These are phyloP conservation scores for Silybum marianum DNA, from an alignment of 129 eudicot species.

Conservation along the genomic window DNA sequence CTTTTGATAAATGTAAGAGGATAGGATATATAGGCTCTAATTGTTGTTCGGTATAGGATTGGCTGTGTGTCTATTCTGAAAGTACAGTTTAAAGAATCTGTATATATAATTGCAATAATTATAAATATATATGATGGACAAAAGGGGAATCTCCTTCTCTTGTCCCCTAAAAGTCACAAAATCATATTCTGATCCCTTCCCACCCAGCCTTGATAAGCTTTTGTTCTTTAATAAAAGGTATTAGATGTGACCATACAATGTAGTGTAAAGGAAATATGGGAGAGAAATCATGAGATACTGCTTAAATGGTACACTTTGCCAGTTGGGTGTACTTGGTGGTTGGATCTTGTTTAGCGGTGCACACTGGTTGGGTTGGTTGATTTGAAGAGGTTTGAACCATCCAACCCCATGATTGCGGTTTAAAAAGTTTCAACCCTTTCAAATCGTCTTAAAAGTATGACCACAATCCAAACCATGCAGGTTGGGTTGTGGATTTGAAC, in stretches of 20 bases:
- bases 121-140: constrained; percentile 34
- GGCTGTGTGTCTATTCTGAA: constrained; percentile 17
- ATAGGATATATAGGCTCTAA: background rate
- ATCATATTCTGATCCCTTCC: constrained; percentile 57
- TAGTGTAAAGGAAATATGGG: constrained; percentile 23
- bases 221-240: constrained; percentile 39
- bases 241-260: constrained; percentile 51
- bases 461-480: too few species aligned
- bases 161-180: constrained; percentile 47
- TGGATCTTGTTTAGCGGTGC: background rate
- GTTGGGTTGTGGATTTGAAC: too few species aligned
- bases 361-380: background rate
- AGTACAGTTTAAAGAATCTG: constrained; percentile 19
- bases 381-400: background rate
- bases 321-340: constrained; percentile 15
- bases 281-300: constrained; percentile 23
- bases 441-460: too few species aligned
- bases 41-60: background rate
- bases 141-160: constrained; percentile 46
- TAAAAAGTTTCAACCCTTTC: background rate
- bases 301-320: constrained; percentile 16
- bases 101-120: constrained; percentile 34
- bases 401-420: background rate
- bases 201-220: constrained; percentile 36
- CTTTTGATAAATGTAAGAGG: background rate